Base-by-base conservation (phyloP, 331 rosid species). In the Phaseolus coccineus region DNA sequence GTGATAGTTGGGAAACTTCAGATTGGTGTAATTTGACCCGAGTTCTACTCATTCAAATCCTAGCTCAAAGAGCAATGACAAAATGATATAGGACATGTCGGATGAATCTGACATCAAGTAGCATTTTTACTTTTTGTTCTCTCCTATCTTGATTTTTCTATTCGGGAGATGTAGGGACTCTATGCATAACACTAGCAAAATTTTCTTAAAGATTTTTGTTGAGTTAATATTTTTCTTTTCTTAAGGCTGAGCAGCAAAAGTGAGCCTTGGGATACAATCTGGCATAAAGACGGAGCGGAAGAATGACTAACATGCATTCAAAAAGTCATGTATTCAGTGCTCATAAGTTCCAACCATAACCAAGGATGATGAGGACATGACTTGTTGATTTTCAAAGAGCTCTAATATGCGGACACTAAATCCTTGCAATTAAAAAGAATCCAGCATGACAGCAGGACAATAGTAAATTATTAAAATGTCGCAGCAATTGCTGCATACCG, bases 201-300 rank as follows among this genome's bases (percentile, higher is more conserved):
- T 24, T 47, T 25, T 59, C 68, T 19, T 22, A 44, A 67, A 28
- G 37, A 4, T 78, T 77, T 61, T 51, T 50, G 28, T 75, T 37
- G 39, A 63, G 59, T 50, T 80, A 62, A 66, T 44, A 42, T 63
- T 44, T 37, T 27, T 51, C 11, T 64, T 76, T 69, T 76, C 64
- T 42, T 46, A 73, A 86, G 89, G 83, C 55, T 86, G 74, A 76
- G 85, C 79, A 86, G 87, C 84, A 86, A 77, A 80, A 77, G 77
- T 27, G 85, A 85, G 30, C 87, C 87, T 27, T 86, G 89, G 89
- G 67, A 51, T 73, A n/a, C 75, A 80, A 24, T 86, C 71, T 86
- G 87, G 89, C 46, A 73, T 63, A 55, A 73, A 46, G 89, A 83
- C 37, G 83, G 76, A 68, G 69, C 76, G 35, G 81, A 78, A 40